These are phyloP conservation scores for Pythium insidiosum DNA, from an alignment of 352 stramenopile genomes.

Conservation along the genomic window DNA sequence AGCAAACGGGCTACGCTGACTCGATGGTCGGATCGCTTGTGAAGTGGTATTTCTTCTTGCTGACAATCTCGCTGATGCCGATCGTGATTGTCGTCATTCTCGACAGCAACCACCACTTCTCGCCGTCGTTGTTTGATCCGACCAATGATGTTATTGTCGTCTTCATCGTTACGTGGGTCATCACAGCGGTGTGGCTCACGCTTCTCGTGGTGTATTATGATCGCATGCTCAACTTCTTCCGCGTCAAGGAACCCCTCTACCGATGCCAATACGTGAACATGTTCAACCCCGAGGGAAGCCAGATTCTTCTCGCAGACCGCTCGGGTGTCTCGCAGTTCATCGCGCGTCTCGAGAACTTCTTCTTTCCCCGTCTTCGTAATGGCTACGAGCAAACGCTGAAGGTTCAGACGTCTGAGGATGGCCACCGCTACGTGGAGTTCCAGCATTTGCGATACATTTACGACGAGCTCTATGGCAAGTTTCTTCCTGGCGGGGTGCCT, in stretches of 20 bases:
- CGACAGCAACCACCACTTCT: constrained; percentile 49
- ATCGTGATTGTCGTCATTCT: constrained; percentile 40
- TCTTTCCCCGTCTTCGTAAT: constrained; percentile 30
- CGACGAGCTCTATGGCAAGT: constrained; percentile 5
- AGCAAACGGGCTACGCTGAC: constrained; percentile 36
- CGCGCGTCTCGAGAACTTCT: constrained; percentile 32
- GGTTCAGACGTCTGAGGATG: constrained; percentile 19
- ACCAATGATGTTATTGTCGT: constrained; percentile 45
- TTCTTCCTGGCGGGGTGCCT: constrained; percentile 20
- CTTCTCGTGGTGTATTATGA: constrained; percentile 32
- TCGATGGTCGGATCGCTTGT: constrained; percentile 34
- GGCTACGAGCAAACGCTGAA: constrained; percentile 45
- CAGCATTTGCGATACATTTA: constrained; percentile 22
- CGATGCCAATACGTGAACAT: constrained; percentile 44
- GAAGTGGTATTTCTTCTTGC: constrained; percentile 51
- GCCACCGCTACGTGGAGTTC: constrained; percentile 15
- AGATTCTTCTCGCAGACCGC: constrained; percentile 48
- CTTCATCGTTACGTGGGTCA: constrained; percentile 52
- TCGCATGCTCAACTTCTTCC: constrained; percentile 58
- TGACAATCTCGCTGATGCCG: constrained; percentile 29
- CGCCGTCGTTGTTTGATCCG: constrained; percentile 38
- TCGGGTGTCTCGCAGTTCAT: constrained; percentile 51
- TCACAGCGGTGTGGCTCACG: constrained; percentile 40
- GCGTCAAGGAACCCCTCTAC: constrained; percentile 27
- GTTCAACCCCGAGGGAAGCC: constrained; percentile 44